Evolutionary conservation across 345 rosid genomes (phyloP).

Genomic region (Eucalyptus camaldulensis): DNA sequence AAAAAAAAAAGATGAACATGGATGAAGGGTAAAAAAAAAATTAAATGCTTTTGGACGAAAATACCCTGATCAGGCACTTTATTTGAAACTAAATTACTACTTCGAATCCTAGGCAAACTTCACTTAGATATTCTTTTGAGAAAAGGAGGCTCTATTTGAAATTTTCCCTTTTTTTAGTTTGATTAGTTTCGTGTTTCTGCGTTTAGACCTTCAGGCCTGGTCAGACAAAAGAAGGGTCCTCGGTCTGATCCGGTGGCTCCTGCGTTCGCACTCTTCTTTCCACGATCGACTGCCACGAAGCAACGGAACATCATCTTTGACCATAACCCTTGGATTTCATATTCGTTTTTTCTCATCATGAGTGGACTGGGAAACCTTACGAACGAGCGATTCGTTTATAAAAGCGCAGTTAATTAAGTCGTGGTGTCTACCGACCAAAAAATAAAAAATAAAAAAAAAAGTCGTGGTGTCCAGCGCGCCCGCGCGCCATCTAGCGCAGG

Average conservation of each 20-base stretch:
- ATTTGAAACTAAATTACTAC: too few species aligned
- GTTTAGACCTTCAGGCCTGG: neutral
- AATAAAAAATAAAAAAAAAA: too few species aligned
- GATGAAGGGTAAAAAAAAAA: too few species aligned
- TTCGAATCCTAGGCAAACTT: too few species aligned
- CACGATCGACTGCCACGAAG: neutral
- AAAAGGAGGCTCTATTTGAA: too few species aligned
- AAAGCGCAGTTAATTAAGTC: neutral
- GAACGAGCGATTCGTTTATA: neutral
- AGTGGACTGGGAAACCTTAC: neutral
- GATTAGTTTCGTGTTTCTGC: neutral
- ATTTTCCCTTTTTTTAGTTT: too few species aligned
- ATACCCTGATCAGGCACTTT: too few species aligned
- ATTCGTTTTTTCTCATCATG: neutral
- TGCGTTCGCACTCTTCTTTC: neutral
- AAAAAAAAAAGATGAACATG: too few species aligned
- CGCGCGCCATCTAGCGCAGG: neutral
- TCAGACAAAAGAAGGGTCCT: neutral
- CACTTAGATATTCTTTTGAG: too few species aligned
- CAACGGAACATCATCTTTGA: neutral
- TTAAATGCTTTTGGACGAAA: too few species aligned
- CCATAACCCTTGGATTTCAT: neutral
- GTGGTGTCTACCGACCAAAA: too few species aligned
- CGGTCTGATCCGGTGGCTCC: neutral
- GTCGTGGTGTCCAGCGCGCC: neutral